Base-by-base conservation (phyloP, 2,329 filamentous ascomycete species). In the Paraphoma sp. region DNA sequence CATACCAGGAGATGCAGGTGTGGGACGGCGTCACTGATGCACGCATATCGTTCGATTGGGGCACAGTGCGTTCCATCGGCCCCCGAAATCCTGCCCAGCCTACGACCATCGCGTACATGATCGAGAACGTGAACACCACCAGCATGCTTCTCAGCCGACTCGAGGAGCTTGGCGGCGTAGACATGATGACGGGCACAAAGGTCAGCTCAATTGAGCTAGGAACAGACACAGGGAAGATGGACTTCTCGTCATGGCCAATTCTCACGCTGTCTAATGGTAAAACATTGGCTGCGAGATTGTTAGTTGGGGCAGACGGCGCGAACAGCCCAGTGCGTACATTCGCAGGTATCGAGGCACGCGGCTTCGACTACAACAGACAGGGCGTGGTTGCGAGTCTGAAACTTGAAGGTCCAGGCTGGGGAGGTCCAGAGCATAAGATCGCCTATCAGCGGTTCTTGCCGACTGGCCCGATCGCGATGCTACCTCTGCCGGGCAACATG, bases 401-500 rank as follows among this genome's bases (percentile, higher is more conserved):
- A 64, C 82, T 97, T 18, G 86, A 90, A 52, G 85, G 78, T 58
- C 43, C 71, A 60, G 67, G 76, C 59, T 68, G 85, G 53, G 73
- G 70, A 31, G 69, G 69, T 9, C 54, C 62, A 42, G 73, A 79
- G 45, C 74, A 76, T 55, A 92, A 91, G 73, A 92, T 89, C 47
- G 95, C 95, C 28, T 99, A 97, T 76, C 95, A 99, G 79, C 88
- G 95, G 52, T 99, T 99, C 80, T 82, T 99, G 12, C 95, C 95
- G 4, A 92, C 91, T 0, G 95, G 95, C 0, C 95, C 95, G 0
- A 87, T 98, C 49, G 95, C 95, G 16, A 88, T 98, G 79, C 86
- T 99, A 1, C 95, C 95, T 1, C 81, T 99, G 8, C 95, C 95
- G 0, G 90, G 91, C 17, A 90, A 91, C 62, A 85, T 87, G 73